A percentile compares a stretch with the other conserved stretches of the same genome.
phyloP scores from a whole-genome alignment of 352 stramenopile species.

The Globisporangium paddicum region DNA sequence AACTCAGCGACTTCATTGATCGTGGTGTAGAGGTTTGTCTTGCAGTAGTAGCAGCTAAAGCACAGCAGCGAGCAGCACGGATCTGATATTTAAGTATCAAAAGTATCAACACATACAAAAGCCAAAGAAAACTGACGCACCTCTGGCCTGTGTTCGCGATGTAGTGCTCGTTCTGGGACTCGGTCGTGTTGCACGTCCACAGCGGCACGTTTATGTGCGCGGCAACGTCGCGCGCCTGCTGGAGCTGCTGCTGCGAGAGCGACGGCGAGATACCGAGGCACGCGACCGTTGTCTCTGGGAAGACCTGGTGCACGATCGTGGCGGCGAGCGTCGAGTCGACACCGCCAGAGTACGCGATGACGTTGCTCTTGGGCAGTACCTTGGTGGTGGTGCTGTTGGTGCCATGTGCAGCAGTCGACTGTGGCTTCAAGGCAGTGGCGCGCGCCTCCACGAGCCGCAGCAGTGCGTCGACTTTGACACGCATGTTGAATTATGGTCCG shows the following conservation, averaged over 20 bases:
- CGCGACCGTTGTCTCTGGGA: constrained; percentile 70
- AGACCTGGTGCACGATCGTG: constrained; percentile 86
- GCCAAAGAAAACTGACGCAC: constrained; percentile 15
- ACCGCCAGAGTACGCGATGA: constrained; percentile 93
- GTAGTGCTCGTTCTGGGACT: constrained; percentile 87
- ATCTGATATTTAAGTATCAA: background rate
- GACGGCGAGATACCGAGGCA: constrained; percentile 92
- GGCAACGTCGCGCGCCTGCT: constrained; percentile 85
- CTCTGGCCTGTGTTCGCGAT: constrained; percentile 92
- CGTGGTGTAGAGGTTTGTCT: constrained; percentile 96
- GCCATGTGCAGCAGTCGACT: background rate
- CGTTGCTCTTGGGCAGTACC: constrained; percentile 32
- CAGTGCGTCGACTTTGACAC: constrained; percentile 29
- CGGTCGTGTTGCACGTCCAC: constrained; percentile 81
- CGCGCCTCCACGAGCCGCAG: constrained; percentile 30
- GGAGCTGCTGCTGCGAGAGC: constrained; percentile 84
- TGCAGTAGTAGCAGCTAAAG: constrained; percentile 94
- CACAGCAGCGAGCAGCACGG: background rate
- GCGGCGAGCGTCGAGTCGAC: constrained; percentile 95
- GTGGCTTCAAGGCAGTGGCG: constrained; percentile 12
- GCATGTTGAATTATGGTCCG: background rate
- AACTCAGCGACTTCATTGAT: constrained; percentile 85
- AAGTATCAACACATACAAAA: background rate
- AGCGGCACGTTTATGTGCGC: constrained; percentile 86
- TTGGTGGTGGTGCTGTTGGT: background rate